Base-by-base conservation (phyloP, 2,329 filamentous ascomycete species). In the Cladobotryum protrusum region DNA sequence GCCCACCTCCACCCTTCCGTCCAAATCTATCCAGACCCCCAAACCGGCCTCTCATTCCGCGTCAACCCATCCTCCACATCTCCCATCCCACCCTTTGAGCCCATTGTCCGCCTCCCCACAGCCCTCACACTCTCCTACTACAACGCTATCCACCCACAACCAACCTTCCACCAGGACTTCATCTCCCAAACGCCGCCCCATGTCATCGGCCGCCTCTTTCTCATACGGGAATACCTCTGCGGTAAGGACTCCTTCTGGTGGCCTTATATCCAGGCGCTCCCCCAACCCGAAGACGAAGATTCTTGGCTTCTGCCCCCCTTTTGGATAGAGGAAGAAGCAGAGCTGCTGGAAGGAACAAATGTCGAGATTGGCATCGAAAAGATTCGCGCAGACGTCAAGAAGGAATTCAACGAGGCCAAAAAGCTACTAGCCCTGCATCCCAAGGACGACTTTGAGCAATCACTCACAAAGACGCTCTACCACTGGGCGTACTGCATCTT, bases 401-500 rank as follows among this genome's bases (percentile, higher is more conserved):
- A 56, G 6, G 79, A 82, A 57, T 75, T 71, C 59, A 68, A 69
- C 39, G 58, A 68, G 2, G 76, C 75, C 0, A 57, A 64, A 12
- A 67, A 62, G 37, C 55, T 71, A 3, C 62, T 80, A 17, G 57
- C 49, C 2, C 32, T 54, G 6, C 43, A 33, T 11, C 43, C 54
- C 39, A 50, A 57, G 11, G 55, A 50, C 42, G 13, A 59, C 57
- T 40, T 68, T 56, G 50, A 55, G 6, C 43, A 58, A 1, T 66
- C 67, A 2, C 74, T 77, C 55, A 73, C 72, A 0, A 61, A 69
- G n/a, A 59, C 68, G 3, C 70, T 85, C 4, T 85, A 85, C 58
- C 69, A 77, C 54, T 86, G 82, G 82, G 78, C 82, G 0, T 83
- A 81, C 57, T 77, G 76, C 56, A 77, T 85, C 50, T 85, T 84